Base-by-base conservation (phyloP, 2,329 filamentous ascomycete species). In the Pestalotiopsis sp. region DNA sequence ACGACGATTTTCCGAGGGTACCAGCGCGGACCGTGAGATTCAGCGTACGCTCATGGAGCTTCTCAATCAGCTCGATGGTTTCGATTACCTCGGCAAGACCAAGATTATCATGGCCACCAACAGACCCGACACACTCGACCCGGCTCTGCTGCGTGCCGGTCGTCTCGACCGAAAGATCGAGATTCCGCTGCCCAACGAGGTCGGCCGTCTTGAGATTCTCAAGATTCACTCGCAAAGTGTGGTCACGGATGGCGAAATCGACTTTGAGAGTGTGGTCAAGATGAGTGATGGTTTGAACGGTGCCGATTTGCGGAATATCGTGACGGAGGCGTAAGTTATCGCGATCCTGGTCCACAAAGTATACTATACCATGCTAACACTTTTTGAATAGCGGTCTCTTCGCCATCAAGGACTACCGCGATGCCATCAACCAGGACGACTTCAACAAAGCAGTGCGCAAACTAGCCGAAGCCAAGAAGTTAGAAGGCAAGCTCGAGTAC, bases 31-130 rank as follows among this genome's bases (percentile, higher is more conserved):
- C 84, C 92, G 97, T 78, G 96, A 99, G 82, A 99, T 99, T 75
- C 96, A 99, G 84, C 92, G 96, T 78, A 99, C 96, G 45, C 86
- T 99, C 70, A 99, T 99, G 96, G 96, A 99, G 82, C 88, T 99
- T 67, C 91, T 99, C 71, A 99, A 99, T 83, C 96, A 99, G 82
- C 90, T 99, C 66, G 96, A 99, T 80, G 96, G 97, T 74, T 99
- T 99, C 85, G 96, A 99, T 84, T 99, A 99, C 84, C 88, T 99
- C 49, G 96, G 97, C 75, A 98, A 99, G 87, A 99, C 96, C 67
- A 99, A 99, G 87, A 99, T 99, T 80, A 99, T 99, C 85, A 99
- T 99, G 97, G 96, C 95, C 49, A 98, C 96, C 69, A 99, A 99
- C 86, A 89, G 96, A 83, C 96, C 95, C 14, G 95, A 98, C 81